Conservation (phyloP, 179 eudicot genomes). For the Silene coronaria region DNA sequence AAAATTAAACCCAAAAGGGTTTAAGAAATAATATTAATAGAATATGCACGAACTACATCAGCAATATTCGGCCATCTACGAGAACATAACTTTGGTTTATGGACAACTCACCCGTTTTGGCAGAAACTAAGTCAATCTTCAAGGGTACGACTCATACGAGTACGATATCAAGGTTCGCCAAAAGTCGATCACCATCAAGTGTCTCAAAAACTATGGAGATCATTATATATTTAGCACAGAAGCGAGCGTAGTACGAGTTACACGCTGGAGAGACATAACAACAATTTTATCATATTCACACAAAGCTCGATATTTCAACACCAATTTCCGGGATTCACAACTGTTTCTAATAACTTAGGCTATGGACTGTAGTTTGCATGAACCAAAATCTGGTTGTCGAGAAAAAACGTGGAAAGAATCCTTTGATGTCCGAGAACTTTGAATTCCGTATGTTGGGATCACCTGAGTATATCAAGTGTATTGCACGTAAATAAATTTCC, state of each 20-base stretch:
- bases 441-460: background rate
- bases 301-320: conserved; percentile 11
- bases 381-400: background rate
- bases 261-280: background rate
- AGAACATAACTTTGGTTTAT: too few relatives aligned
- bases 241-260: background rate
- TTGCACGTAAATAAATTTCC: background rate
- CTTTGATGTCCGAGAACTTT: conserved; percentile 6
- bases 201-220: too few relatives aligned
- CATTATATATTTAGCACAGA: too few relatives aligned
- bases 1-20: too few relatives aligned
- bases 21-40: too few relatives aligned
- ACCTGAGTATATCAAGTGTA: conserved; percentile 1
- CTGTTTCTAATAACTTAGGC: background rate
- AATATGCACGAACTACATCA: too few relatives aligned
- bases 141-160: too few relatives aligned
- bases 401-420: background rate
- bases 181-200: too few relatives aligned
- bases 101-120: too few relatives aligned
- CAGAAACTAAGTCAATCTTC: too few relatives aligned
- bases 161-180: too few relatives aligned
- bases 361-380: background rate
- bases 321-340: background rate
- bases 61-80: too few relatives aligned
- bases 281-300: conserved; percentile 6